A percentile compares a stretch with the other conserved stretches of the same genome.
These are phyloP conservation scores for Suillus subluteus DNA, from an alignment of 768 basidiomycete genomes.

Conservation along the genomic window DNA sequence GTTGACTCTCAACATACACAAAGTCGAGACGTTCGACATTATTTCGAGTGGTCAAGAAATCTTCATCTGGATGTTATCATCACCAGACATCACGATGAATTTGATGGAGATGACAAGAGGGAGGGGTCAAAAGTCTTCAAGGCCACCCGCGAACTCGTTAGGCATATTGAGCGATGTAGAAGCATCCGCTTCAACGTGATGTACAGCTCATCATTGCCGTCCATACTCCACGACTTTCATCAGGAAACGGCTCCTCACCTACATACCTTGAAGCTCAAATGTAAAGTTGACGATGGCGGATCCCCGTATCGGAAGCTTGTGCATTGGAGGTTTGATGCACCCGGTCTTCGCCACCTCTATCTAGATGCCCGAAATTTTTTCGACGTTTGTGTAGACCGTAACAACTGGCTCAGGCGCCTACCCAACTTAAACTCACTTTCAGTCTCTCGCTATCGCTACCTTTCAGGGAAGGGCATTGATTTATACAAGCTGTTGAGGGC, in stretches of 20 bases:
- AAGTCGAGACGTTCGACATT: conserved; percentile 2
- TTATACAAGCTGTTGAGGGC: conserved; percentile 7
- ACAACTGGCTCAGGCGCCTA: conserved; percentile 7
- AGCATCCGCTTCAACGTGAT: conserved; percentile 9
- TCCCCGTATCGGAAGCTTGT: not conserved
- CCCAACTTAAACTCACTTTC: not conserved
- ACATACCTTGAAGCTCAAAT: conserved; percentile 8
- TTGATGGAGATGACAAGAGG: not conserved
- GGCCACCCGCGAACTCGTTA: not conserved
- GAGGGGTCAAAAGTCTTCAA: conserved; percentile 1
- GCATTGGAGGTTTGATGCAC: conserved; percentile 7
- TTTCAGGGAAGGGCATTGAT: conserved; percentile 4
- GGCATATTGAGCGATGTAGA: conserved; percentile 12
- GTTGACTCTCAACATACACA: conserved; percentile 5
- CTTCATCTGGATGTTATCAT: conserved; percentile 13
- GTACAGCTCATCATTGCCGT: conserved; percentile 13
- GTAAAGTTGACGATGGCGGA: conserved; percentile 11
- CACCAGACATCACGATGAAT: conserved; percentile 6
- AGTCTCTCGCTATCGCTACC: not conserved
- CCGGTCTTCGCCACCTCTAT: conserved; percentile 1
- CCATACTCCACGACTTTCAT: conserved; percentile 6
- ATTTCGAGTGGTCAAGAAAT: conserved; percentile 13
- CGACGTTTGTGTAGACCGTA: conserved; percentile 8
- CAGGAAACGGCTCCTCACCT: conserved; percentile 1
- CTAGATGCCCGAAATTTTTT: conserved; percentile 9